These are phyloP conservation scores for Acanthamoeba comandoni DNA, from an alignment of 208 protist genomes.

Conservation along the genomic window DNA sequence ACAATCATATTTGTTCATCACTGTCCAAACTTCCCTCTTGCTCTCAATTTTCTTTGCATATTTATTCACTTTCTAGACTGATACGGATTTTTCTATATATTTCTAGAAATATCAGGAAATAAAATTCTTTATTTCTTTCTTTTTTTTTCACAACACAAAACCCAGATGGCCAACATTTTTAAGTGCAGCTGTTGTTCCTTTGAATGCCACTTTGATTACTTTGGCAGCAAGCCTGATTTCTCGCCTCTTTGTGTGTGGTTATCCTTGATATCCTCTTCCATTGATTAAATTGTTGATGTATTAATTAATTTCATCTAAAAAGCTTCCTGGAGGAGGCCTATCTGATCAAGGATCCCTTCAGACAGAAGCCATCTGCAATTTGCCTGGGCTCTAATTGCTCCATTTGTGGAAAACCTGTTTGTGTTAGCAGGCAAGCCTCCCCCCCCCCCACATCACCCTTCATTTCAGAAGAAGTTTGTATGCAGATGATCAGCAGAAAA, in stretches of 20 bases:
- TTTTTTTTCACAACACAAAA: too few relatives aligned
- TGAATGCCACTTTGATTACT: constrained; percentile 52
- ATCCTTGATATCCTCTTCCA: neutral
- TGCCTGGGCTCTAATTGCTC: constrained; percentile 47
- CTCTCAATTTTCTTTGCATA: too few relatives aligned
- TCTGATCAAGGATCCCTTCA: constrained; percentile 46
- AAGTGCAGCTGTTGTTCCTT: constrained; percentile 9
- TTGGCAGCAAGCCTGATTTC: constrained; percentile 32
- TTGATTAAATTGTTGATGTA: neutral
- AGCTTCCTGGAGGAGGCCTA: constrained; percentile 70
- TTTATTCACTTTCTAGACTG: too few relatives aligned
- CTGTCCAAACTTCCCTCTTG: too few relatives aligned
- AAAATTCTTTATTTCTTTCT: too few relatives aligned
- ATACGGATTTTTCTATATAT: too few relatives aligned
- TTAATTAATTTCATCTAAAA: neutral
- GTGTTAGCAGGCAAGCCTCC: neutral
- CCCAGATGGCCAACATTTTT: too few relatives aligned
- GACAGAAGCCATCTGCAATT: constrained; percentile 17
- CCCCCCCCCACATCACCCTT: neutral
- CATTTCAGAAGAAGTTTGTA: neutral
- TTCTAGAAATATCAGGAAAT: too few relatives aligned
- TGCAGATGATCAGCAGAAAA: neutral
- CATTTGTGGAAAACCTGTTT: too few relatives aligned
- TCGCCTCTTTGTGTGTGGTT: constrained; percentile 8
- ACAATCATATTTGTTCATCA: too few relatives aligned